Evolutionary conservation across 345 rosid species (phyloP).

Genomic region (Excoecaria agallocha): DNA sequence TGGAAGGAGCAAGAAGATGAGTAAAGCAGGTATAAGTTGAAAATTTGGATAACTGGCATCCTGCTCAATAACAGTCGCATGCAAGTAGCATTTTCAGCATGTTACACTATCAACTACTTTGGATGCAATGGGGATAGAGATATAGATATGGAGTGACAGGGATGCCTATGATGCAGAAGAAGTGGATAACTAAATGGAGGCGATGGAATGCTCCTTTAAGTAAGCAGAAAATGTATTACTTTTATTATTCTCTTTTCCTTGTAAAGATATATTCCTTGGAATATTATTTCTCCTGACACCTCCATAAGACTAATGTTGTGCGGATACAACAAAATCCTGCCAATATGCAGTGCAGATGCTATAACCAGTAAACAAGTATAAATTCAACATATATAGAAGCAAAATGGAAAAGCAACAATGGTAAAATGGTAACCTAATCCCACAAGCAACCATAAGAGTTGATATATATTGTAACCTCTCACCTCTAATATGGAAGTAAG

Average conservation of each 20-base stretch:
- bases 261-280: background rate
- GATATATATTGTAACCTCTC: background rate
- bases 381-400: background rate
- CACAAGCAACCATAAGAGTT: background rate
- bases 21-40: conserved; percentile 12
- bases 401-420: background rate
- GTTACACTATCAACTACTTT: background rate
- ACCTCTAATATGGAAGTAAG: too few relatives aligned
- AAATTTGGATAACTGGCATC: background rate
- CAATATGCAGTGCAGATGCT: background rate
- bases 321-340: background rate
- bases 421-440: background rate
- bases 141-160: background rate
- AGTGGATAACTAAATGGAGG: background rate
- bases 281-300: background rate
- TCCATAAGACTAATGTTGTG: background rate
- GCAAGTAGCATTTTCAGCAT: background rate
- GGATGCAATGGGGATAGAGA: background rate
- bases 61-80: background rate
- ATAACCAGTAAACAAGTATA: background rate
- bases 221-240: background rate
- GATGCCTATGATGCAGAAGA: background rate
- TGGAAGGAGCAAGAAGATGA: conserved; percentile 61
- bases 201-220: background rate
- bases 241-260: background rate